Base-by-base conservation (phyloP, 768 basidiomycete species). In the Lanmaoa rubissima region DNA sequence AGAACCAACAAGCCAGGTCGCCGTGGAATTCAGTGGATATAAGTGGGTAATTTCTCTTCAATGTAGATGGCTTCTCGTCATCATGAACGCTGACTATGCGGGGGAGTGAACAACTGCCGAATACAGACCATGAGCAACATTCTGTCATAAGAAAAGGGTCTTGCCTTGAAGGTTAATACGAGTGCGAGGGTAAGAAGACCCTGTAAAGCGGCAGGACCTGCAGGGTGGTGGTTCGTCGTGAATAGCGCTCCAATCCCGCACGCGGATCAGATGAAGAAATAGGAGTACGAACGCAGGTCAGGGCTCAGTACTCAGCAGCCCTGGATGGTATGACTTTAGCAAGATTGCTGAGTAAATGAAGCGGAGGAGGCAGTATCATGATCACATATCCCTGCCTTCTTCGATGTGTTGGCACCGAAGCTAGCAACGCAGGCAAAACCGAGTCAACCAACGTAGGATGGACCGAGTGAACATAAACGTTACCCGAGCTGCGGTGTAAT, bases 191-290 rank as follows among this genome's bases (percentile, higher is more conserved):
- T 14, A n/a, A 14, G 26, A 38, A 44, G 26, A 3, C 24, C 14
- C 32, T 16, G 8, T 39, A 26, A 44, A 40, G 47, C 40, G 47
- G 42, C 49, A 40, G n/a, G 19, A 24, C 5, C 50, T 55, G 48
- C 44, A 54, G 56, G 52, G 63, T 41, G 14, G 40, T 28, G 32
- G 19, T 53, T 53, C 45, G 31, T 52, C 17, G 34, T 42, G 61
- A 52, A 63, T 43, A 12, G 16, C 36, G 16, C 32, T 12, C 9
- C 31, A 44, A 35, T 44, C 54, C 4, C 28, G 34, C 17, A 53
- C n/a, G 61, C 54, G 61, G 43, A 69, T 66, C 64, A 56, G 44
- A 54, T 45, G 48, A 54, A 61, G 58, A 59, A 53, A 61, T 35
- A 55, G 54, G 58, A 53, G 57, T 4, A 58, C 28, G 44, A 59